Base-by-base conservation (phyloP, 805 yeast genomes). In the Kluyveromyces nonfermentans region DNA sequence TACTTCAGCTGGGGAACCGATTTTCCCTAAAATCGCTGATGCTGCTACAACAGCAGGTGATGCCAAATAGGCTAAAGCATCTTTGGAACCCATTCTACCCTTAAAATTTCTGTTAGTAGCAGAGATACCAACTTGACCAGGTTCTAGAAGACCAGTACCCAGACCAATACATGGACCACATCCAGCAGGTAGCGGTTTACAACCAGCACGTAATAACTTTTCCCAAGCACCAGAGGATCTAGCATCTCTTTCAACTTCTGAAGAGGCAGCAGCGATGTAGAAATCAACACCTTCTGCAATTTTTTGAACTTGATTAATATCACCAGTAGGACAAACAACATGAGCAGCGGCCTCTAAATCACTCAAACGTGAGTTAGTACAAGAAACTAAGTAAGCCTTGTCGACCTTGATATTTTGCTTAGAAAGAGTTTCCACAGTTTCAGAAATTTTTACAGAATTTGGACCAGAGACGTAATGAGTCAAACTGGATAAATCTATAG, bases 161-260 rank as follows among this genome's bases (percentile, higher is more conserved):
- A 93, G 72, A 32, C 99, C 99, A 60, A 93, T 93, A 71, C 99
- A 93, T 19, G 99, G 99, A 37, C 99, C 99, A 70, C 99, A 93
- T 18, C 99, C 99, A 14, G 98, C 95, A 17, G 97, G 97, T 54
- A 93, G 76, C 31, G 96, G 86, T 55, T 70, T 85, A 47, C 96
- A 95, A 42, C 99, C 99, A 8, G 97, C 96, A 44, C 82, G 90
- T 39, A 93, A 57, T 46, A 93, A 73, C 17, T 78, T 78, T 56
- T 88, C 74, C 98, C 99, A 94, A 14, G 95, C 94, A 44, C 99
- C 98, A 36, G 67, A 70, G 31, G 78, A 75, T 68, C 85, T 95
- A 37, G 98, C 98, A 54, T 89, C 96, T 54, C 75, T 75, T 69
- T 90, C 96, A 33, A 93, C 97, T 56, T 80, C 80, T 3, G 94